Conservation (phyloP, 2,329 filamentous ascomycete species). For the Colletotrichum sp. region DNA sequence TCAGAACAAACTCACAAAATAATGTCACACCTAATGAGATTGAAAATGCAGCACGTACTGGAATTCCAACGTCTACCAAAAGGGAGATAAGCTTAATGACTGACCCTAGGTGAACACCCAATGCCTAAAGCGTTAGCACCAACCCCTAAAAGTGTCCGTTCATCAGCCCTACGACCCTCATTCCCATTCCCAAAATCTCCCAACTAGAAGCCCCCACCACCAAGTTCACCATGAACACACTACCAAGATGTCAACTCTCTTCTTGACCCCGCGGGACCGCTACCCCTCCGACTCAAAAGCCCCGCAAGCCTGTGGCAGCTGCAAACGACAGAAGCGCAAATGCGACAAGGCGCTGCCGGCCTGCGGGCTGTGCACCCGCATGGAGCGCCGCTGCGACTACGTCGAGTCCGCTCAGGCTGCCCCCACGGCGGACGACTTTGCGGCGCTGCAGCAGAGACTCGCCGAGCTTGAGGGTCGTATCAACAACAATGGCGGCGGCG, state of each 20-base stretch:
- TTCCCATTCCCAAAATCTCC: not conserved
- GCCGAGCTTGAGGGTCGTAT: slow-evolving; percentile 42
- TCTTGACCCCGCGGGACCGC: not conserved
- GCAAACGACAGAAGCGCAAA: slow-evolving; percentile 49
- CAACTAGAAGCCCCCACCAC: not conserved
- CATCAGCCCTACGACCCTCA: not conserved
- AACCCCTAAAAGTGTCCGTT: not conserved
- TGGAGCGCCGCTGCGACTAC: slow-evolving; percentile 47
- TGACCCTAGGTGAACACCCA: not conserved
- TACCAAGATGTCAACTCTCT: not conserved
- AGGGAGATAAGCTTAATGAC: not conserved
- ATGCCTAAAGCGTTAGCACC: not conserved
- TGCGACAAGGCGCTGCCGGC: slow-evolving; percentile 55
- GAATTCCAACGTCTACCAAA: not conserved
- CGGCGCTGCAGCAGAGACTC: slow-evolving; percentile 39
- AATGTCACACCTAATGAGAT: not conserved
- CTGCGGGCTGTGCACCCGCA: slow-evolving; percentile 51
- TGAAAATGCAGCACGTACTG: no score
- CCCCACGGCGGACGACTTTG: slow-evolving; percentile 44
- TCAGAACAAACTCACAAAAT: fast-evolving
- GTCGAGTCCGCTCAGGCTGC: slow-evolving; percentile 33
- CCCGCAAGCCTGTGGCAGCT: slow-evolving; percentile 7
- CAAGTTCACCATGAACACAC: not conserved
- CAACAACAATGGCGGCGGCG: slow-evolving; percentile 12
- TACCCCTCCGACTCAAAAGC: not conserved